Evolutionary conservation across 768 basidiomycete genomes (phyloP), one percentile per base, ranked within the genome.

Genomic region (Plicaturopsis crispa): DNA sequence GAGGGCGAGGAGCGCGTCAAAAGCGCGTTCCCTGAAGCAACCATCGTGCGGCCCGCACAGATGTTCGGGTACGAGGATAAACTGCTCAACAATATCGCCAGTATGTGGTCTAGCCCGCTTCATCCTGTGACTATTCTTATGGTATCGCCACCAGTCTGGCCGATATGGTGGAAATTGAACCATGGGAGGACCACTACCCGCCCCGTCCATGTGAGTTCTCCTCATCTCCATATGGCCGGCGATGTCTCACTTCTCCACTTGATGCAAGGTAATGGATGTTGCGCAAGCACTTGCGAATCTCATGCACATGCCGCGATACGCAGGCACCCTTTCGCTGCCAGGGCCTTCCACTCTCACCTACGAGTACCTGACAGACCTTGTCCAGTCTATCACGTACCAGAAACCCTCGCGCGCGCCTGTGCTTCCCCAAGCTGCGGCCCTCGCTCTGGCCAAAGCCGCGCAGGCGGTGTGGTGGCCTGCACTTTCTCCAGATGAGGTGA

Each of bases 11-110:
- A 82, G 47, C 78, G 73, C 36, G 92, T 98, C 45, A 80, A 78
- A 56, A 73, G 75, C 38, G 85, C 69, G 3, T 97, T 91, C 70
- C 84, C 85, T 2, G 69, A 66, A 24, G 90, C 92, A 26, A 96
- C 88, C 26, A 86, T 99, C 49, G 73, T 96, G 39, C 70, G 91
- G 35, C 96, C 96, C 30, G 76, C 76, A 7, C 54, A 74, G 22
- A 79, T 97, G 78, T 99, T 69, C 59, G 96, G 96, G n/a, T 78
- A 83, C 52, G 96, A 99, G 62, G 96, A 99, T 65, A 89, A 84
- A 61, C 63, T 98, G 35, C 63, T 98, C 55, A 93, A 85, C 57
- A 92, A 87, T 56, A 85, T 96, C 61, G 85, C 91, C 35, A 65
- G 92, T 93, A 57, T 61, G 84, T 73, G 41, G 30, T 42, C 48